Evolutionary conservation across 2,329 filamentous ascomycete genomes (phyloP).

Genomic region (Fusarium lateritium): DNA sequence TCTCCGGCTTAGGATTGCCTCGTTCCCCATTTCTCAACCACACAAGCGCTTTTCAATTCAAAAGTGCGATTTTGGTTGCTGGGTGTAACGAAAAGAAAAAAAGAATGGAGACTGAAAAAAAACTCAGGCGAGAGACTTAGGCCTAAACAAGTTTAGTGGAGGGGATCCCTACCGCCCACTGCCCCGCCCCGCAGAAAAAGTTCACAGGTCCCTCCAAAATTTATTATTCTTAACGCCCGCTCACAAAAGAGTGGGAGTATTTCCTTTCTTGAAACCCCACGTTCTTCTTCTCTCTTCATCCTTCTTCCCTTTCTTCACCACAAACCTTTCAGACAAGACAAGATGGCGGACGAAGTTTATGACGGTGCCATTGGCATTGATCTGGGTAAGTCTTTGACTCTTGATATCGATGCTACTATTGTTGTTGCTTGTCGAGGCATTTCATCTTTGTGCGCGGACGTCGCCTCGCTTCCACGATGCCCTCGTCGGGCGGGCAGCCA

Average conservation of each 20-base stretch:
- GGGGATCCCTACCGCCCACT: conserved; percentile 46
- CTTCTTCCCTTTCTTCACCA: conserved; percentile 49
- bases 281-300: conserved; percentile 49
- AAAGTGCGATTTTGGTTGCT: conserved; percentile 34
- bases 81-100: conserved; percentile 30
- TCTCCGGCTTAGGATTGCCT: conserved; percentile 39
- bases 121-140: conserved; percentile 50
- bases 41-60: conserved; percentile 18
- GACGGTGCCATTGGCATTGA: conserved; percentile 99
- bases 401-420: conserved; percentile 13
- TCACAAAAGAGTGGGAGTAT: conserved; percentile 56
- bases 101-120: conserved; percentile 48
- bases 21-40: conserved; percentile 42
- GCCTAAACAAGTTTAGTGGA: conserved; percentile 45
- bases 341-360: conserved; percentile 98
- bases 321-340: conserved; percentile 57
- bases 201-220: conserved; percentile 53
- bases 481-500: conserved; percentile 5
- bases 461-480: conserved; percentile 26
- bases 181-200: conserved; percentile 53
- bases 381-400: conserved; percentile 78
- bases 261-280: conserved; percentile 58
- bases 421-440: conserved; percentile 2
- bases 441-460: conserved; percentile 28
- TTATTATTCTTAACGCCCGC: conserved; percentile 48